phyloP scores from a whole-genome alignment of 139 green algal genomes.

The Axilococcus clingmanii region DNA sequence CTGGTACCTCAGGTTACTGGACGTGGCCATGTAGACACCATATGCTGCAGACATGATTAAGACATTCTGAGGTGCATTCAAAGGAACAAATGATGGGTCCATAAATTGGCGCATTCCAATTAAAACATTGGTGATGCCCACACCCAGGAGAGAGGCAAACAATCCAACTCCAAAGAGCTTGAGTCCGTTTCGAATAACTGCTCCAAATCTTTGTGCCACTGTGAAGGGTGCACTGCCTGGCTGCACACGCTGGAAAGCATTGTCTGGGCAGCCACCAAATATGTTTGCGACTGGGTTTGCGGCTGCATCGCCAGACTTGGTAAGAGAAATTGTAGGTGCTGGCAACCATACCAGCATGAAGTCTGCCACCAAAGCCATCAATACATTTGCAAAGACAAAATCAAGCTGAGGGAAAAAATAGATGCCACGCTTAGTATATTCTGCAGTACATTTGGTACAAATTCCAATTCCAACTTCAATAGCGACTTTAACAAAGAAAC shows the following conservation, averaged over 20 bases:
- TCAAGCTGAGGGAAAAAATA: conserved; percentile 73
- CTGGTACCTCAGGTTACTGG: conserved; percentile 85
- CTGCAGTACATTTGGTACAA: conserved; percentile 82
- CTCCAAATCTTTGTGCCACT: conserved; percentile 59
- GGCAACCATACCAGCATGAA: conserved; percentile 99
- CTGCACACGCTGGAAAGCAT: conserved; percentile 81
- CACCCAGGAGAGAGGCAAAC: conserved; percentile 66
- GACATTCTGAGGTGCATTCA: conserved; percentile 65
- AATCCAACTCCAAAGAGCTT: conserved; percentile 89
- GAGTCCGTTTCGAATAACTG: conserved; percentile 72
- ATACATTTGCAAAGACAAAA: conserved; percentile 90
- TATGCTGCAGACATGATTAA: conserved; percentile 71
- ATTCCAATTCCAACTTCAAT: conserved; percentile 86
- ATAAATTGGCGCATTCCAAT: conserved; percentile 42
- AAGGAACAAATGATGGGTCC: conserved; percentile 52
- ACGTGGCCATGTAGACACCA: conserved; percentile 90
- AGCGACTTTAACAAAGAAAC: conserved; percentile 83
- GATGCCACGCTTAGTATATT: conserved; percentile 68
- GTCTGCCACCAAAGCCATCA: conserved; percentile 97
- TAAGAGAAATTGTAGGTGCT: conserved; percentile 71
- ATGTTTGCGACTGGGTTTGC: conserved; percentile 19
- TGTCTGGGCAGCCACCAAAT: conserved; percentile 84
- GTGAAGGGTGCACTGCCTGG: conserved; percentile 54
- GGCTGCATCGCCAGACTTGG: not conserved
- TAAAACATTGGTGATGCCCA: conserved; percentile 83